These are phyloP conservation scores for Xylaria sp. DNA, from an alignment of 2,329 filamentous ascomycete genomes.

Conservation along the genomic window DNA sequence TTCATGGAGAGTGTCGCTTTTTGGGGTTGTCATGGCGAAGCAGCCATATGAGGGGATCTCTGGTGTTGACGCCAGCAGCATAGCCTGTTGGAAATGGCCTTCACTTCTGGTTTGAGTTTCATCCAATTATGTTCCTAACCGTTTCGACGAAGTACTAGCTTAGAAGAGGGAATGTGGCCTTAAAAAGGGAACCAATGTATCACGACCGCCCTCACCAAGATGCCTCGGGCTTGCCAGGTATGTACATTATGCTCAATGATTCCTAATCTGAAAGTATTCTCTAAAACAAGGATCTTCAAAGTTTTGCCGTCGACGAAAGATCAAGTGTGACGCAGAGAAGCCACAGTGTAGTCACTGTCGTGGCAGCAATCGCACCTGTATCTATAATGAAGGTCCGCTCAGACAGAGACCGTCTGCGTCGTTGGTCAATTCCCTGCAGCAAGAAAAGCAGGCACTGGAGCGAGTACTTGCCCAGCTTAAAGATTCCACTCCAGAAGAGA, in stretches of 20 bases:
- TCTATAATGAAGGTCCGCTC: background rate
- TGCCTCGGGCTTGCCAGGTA: background rate
- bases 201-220: background rate
- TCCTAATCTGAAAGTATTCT: background rate
- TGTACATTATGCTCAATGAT: background rate
- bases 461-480: background rate
- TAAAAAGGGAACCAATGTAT: background rate
- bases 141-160: too few species aligned
- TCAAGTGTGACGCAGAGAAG: background rate
- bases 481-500: background rate
- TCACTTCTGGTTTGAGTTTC: background rate
- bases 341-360: background rate
- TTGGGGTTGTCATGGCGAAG: background rate
- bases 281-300: background rate
- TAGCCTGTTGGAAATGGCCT: background rate
- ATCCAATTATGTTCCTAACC: background rate
- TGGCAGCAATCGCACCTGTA: background rate
- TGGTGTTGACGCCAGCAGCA: background rate
- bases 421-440: background rate
- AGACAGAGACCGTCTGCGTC: background rate
- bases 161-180: background rate
- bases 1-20: background rate
- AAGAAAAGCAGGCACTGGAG: background rate
- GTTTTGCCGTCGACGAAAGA: constrained; percentile 4
- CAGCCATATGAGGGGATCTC: background rate